phyloP scores from a whole-genome alignment of 139 green algal species.

The Chlamydomonas applanata region DNA sequence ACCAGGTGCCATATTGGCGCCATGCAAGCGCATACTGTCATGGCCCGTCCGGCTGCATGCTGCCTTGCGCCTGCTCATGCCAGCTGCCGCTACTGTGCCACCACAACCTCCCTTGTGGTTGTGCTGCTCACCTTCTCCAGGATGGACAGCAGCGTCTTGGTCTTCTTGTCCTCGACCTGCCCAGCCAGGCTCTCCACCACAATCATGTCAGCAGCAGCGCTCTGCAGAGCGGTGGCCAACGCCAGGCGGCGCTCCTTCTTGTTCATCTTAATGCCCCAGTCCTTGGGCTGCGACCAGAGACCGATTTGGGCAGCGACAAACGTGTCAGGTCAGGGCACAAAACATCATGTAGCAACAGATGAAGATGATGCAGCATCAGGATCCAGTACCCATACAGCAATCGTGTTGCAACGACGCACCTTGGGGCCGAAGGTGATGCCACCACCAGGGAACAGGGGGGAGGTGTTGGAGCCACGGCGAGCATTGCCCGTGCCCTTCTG shows the following conservation, averaged over 20 bases:
- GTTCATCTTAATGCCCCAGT: conserved; percentile 99
- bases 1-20: no score
- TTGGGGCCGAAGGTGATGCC: conserved; percentile 97
- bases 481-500: conserved; percentile 98
- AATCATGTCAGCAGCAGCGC: conserved; percentile 78
- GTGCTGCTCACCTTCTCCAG: conserved; percentile 61
- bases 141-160: conserved; percentile 74
- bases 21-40: no score
- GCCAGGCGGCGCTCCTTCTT: conserved; percentile 96
- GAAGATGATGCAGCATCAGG: neutral
- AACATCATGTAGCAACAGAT: no score
- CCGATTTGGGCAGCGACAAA: neutral
- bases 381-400: neutral
- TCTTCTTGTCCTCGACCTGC: conserved; percentile 72
- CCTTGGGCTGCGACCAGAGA: conserved; percentile 69
- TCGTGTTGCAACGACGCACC: conserved; percentile 31
- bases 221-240: conserved; percentile 90
- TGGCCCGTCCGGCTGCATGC: no score
- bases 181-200: conserved; percentile 75
- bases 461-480: conserved; percentile 74
- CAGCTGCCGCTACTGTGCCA: no score
- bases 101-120: neutral
- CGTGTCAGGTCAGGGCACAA: neutral
- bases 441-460: conserved; percentile 89
- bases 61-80: no score